Evolutionary conservation across 331 rosid species (phyloP), one percentile per base, ranked within the genome.

Genomic region (Stylosanthes scabra): DNA sequence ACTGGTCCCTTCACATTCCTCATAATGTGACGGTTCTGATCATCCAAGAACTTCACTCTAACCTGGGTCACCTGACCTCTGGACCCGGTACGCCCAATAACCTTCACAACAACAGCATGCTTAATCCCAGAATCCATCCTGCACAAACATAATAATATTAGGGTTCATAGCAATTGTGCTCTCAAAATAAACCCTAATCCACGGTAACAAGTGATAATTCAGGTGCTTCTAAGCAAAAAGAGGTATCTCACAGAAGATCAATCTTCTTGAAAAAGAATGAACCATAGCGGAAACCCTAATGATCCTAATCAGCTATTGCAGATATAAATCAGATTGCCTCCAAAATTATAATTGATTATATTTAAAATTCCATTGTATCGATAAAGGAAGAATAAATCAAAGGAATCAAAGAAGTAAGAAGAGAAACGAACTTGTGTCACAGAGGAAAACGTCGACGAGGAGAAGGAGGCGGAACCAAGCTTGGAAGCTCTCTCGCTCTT

Each of bases 1-100:
- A 83, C 86, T 15, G 86, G 86, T 44, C 86, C 86, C 61, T 83
- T 83, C 64, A 83, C 84, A 8, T 83, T 83, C 77, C 87, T 83
- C 87, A 83, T 83, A 65, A 83, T 83, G 52, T 71, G 77, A 12
- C 87, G 79, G 62, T 83, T 79, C 52, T 83, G 87, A 55, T 83
- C 87, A 72, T 83, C 87, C 31, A 80, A 40, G 50, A 83, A 83
- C 80, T 83, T 79, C 57, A 83, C 87, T 62, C 87, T 79, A 8
- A 83, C 87, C 63, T 83, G 87, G 58, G 87, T 83, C 15, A 83
- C 87, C 79, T 83, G 82, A 27, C 84, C 84, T 49, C 87, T 71
- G 6, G 87, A 83, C 8, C 87, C 84, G 56, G 87, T 83, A 6
- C 84, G 81, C 15, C 84, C 87, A 82, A 83, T 83, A 15, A 83